Percentiles rank a stretch among this genome's conserved stretches.
Conservation (phyloP, 345 rosid species). For the Brassica rapa region DNA sequence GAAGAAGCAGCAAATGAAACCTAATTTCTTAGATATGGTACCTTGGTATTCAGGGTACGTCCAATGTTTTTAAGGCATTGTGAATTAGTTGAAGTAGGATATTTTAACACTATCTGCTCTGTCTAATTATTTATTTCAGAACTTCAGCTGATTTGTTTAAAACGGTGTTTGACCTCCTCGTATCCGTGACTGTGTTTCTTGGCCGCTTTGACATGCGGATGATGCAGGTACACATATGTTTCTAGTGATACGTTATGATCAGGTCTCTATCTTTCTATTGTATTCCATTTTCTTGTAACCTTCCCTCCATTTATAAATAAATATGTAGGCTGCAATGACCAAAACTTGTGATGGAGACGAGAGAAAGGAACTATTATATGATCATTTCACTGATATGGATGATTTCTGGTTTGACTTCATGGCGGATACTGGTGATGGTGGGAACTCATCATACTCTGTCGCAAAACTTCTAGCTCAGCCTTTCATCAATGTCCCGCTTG, state of each 20-base stretch:
- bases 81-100: neutral
- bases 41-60: conserved; percentile 99
- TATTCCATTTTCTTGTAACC: neutral
- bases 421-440: conserved; percentile 99
- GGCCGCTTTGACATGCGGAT: conserved; percentile 99
- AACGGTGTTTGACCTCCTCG: conserved; percentile 94
- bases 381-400: conserved; percentile 71
- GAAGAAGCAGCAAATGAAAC: conserved; percentile 87
- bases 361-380: conserved; percentile 64
- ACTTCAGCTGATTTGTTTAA: conserved; percentile 98
- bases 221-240: conserved; percentile 75
- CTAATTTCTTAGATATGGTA: conserved; percentile 96
- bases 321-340: conserved; percentile 86
- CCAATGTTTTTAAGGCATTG: conserved; percentile 6
- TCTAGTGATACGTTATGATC: conserved; percentile 2
- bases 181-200: conserved; percentile 92
- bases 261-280: neutral
- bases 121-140: conserved; percentile 55
- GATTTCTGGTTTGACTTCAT: conserved; percentile 98
- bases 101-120: conserved; percentile 25
- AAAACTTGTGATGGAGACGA: conserved; percentile 52
- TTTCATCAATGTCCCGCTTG: conserved; percentile 43
- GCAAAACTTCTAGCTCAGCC: conserved; percentile 96
- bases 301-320: conserved; percentile 1
- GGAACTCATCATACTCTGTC: conserved; percentile 85